Base-by-base conservation (phyloP, 1,284 basidiomycete genomes). In the Amylostereum chailletii region DNA sequence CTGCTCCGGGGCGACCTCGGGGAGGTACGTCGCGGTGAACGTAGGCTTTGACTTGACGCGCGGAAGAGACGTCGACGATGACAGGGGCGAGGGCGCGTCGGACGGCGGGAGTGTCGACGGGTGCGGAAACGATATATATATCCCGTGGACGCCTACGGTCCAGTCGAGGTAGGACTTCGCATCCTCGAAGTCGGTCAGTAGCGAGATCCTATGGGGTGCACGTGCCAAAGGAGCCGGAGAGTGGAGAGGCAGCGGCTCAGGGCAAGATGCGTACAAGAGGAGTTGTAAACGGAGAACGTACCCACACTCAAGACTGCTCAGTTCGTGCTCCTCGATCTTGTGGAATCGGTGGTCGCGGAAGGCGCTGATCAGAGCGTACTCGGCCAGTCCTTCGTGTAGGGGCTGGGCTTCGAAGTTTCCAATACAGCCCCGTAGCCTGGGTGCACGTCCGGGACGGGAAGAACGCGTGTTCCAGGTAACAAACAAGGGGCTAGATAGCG, bases 21-120 rank as follows among this genome's bases (percentile, higher is more conserved):
- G 95, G n/a, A 99, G 76, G 65, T 96, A 99, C 1, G 91, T 95
- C 2, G 94, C 94, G 3, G 82, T 82, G 56, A 96, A 83, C 2
- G 74, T 72, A 50, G 79, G 77, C 60, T 69, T 78, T 44, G 75
- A 74, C 19, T 70, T 69, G 42, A 79, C 57, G 48, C 74, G 73
- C 34, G 81, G 77, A 44, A 86, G 66, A 54, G 74, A 76, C 5
- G 74, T 62, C 7, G 79, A 75, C 5, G 85, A 88, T 19, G 83
- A 82, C 42, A 82, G 69, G 11, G 84, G 85, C 7, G 83, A 86
- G 29, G 81, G 83, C 5, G 78, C 71, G n/a, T 72, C 72, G 9
- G 74, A 64, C 8, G 76, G 57, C 6, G 73, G 66, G 54, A 83
- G 67, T 57, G 74, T 58, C 4, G 81, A 74, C 10, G 92, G 94